Percentiles rank a stretch among this genome's conserved stretches.
phyloP scores from a whole-genome alignment of 108 stramenopile species.

The Aureococcus anophagefferens region DNA sequence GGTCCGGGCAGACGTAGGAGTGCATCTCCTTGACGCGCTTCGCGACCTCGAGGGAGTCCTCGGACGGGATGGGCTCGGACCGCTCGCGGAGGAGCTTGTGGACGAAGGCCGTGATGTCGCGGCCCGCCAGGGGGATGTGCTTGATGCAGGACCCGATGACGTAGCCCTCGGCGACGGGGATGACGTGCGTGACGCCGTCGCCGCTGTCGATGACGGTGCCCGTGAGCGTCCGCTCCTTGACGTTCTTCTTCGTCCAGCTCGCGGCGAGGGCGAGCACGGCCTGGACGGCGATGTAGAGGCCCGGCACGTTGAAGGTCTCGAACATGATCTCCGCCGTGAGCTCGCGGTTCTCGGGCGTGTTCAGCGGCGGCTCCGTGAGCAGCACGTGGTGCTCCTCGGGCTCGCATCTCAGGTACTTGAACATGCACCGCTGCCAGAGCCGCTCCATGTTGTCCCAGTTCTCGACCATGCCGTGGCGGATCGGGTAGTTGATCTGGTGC shows the following conservation, averaged over 20 bases:
- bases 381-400: conserved; percentile 61
- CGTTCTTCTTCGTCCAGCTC: conserved; percentile 41
- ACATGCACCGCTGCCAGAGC: conserved; percentile 56
- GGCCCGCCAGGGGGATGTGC: conserved; percentile 61
- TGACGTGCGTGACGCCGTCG: conserved; percentile 61
- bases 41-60: conserved; percentile 44
- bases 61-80: conserved; percentile 51
- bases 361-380: conserved; percentile 61
- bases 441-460: conserved; percentile 69
- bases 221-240: conserved; percentile 44
- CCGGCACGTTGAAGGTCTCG: conserved; percentile 64
- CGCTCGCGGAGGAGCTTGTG: conserved; percentile 52
- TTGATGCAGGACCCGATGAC: conserved; percentile 59
- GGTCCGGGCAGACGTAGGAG: conserved; percentile 54
- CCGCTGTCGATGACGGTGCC: conserved; percentile 61
- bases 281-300: conserved; percentile 61
- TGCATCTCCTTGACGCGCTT: conserved; percentile 51
- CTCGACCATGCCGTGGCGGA: conserved; percentile 39
- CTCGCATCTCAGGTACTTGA: conserved; percentile 55
- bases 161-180: conserved; percentile 60
- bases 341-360: conserved; percentile 62
- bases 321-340: conserved; percentile 69
- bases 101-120: conserved; percentile 52
- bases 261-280: conserved; percentile 59
- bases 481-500: conserved; percentile 53